Evolutionary conservation across 2,329 filamentous ascomycete species (phyloP), one percentile per base, ranked within the genome.

Genomic region (Escovopsis sp.): DNA sequence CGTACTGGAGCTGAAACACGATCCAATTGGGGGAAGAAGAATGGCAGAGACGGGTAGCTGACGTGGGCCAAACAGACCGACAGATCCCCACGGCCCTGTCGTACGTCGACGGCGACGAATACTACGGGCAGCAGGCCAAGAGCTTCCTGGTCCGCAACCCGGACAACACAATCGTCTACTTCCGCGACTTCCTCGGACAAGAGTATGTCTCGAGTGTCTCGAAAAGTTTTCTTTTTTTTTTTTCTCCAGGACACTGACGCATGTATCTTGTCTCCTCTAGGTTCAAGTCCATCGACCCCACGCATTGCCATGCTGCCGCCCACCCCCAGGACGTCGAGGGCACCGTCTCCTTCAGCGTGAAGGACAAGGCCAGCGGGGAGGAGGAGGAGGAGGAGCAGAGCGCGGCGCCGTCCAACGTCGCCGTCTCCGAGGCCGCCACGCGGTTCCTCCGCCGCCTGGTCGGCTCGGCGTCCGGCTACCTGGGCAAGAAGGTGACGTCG

Each of bases 271-370:
- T 18, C 36, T 36, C 23, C 32, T 39, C 33, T 52, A 80, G 75
- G 32, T 95, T 94, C 75, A 88, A 93, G 69, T 83, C 85, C 51
- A 94, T 98, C 72, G 91, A 98, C 64, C 86, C 89, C 49, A 93
- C 86, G 42, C 85, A 93, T 62, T 88, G 82, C 73, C 89, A 96
- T 63, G 82, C 86, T 54, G 93, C 87, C 44, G 85, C 89, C 44
- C 91, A 95, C 66, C 88, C 91, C 49, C 67, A 85, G 61, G 82
- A 93, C 28, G 65, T 73, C 52, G 74, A 78, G 48, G 77, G 76
- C 48, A 73, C 75, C 44, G 75, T 95, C 48, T 77, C 82, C 46
- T 96, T 98, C 69, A 77, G 76, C 47, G 77, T 96, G 55, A 77
- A 83, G 61, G 89, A 96, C 62, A 80, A 82, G 60, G 66, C 63